Evolutionary conservation across 495 filamentous ascomycete genomes (phyloP).

Genomic region (Lasiosphaeris hirsuta): DNA sequence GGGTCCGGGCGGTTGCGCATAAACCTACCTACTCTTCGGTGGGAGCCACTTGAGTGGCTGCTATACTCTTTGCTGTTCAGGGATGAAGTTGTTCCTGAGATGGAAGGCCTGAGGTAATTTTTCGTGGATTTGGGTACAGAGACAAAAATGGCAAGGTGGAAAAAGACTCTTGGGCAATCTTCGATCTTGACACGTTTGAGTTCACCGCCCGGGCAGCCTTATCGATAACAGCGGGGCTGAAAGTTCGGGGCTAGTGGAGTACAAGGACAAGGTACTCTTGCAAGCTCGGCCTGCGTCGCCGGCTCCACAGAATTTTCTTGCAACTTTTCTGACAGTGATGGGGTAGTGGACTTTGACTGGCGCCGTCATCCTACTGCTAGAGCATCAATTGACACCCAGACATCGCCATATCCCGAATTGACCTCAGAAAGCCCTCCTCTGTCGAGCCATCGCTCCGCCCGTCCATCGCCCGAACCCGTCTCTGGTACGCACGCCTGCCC

Average conservation of each 20-base stretch:
- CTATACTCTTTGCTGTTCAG: no score
- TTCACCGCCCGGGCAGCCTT: neutral
- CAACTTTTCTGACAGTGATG: conserved; percentile 26
- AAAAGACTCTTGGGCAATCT: no score
- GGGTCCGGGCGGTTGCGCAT: no score
- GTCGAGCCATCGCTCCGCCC: neutral
- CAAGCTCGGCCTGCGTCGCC: neutral
- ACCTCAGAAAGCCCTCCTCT: neutral
- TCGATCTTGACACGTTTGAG: no score
- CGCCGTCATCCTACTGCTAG: conserved; percentile 6
- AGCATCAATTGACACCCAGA: conserved; percentile 5
- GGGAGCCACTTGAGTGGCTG: no score
- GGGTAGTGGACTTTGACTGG: conserved; percentile 3
- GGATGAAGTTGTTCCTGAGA: no score
- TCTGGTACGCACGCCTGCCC: neutral
- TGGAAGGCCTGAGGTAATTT: no score
- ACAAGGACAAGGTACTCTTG: conserved; percentile 5
- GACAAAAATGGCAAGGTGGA: no score
- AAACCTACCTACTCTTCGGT: no score
- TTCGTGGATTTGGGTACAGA: no score
- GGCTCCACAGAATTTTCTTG: conserved; percentile 34
- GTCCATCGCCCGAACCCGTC: neutral
- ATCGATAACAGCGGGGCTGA: conserved; percentile 2
- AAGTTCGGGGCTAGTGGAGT: conserved; percentile 4
- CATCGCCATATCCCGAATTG: neutral